Percentiles rank a stretch among this genome's conserved stretches.
Conservation (phyloP, 345 rosid genomes). For the Toxicodendron radicans region DNA sequence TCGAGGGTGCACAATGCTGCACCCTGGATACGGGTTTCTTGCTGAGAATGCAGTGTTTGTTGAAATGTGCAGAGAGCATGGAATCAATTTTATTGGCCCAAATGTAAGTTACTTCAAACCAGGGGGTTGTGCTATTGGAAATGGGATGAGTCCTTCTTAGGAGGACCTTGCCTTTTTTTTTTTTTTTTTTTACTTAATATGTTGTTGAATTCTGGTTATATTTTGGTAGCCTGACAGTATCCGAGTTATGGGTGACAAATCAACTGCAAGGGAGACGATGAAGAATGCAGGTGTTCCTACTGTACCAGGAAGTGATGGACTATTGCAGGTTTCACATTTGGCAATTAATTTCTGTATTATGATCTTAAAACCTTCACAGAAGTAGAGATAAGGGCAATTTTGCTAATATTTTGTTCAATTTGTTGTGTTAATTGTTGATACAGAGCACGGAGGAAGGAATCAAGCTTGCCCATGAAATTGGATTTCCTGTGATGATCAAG, state of each 20-base stretch:
- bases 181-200: no score
- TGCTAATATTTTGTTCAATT: slow-evolving; percentile 8
- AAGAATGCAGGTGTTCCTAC: slow-evolving; percentile 98
- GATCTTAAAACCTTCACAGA: background rate
- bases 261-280: slow-evolving; percentile 97
- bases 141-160: no score
- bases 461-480: slow-evolving; percentile 81
- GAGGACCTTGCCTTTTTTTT: no score
- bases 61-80: slow-evolving; percentile 94
- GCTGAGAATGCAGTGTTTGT: slow-evolving; percentile 95
- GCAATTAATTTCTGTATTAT: slow-evolving; percentile 5
- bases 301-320: slow-evolving; percentile 97
- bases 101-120: slow-evolving; percentile 52
- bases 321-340: slow-evolving; percentile 62
- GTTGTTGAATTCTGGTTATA: background rate
- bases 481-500: slow-evolving; percentile 24
- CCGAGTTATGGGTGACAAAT: slow-evolving; percentile 95
- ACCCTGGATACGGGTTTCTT: slow-evolving; percentile 99
- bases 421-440: slow-evolving; percentile 17
- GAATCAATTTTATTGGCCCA: slow-evolving; percentile 96
- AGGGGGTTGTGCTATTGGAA: background rate
- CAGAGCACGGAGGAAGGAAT: slow-evolving; percentile 94
- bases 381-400: background rate
- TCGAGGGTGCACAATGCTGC: slow-evolving; percentile 90
- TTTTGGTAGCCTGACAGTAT: slow-evolving; percentile 89